Conservation (phyloP, 2,329 filamentous ascomycete species). For the Corynespora cassiicola region DNA sequence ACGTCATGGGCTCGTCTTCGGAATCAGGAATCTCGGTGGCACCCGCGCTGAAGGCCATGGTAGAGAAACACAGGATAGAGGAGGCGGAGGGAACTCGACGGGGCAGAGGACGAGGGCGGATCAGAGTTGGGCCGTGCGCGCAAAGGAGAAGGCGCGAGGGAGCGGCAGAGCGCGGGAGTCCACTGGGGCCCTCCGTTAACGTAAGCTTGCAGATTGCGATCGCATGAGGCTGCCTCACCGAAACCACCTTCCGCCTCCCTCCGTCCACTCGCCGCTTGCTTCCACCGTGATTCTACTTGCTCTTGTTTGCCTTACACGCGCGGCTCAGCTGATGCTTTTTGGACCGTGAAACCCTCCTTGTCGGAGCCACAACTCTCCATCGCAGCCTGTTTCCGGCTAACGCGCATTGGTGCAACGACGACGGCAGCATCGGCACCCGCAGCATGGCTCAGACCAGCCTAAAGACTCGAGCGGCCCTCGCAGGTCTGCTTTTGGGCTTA, state of each 20-base stretch:
- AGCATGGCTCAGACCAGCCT: constrained; percentile 17
- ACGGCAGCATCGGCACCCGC: neutral
- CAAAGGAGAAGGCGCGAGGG: constrained; percentile 12
- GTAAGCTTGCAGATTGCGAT: constrained; percentile 33
- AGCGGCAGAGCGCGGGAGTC: constrained; percentile 11
- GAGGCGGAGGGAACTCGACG: neutral
- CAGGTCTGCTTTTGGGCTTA: constrained; percentile 32
- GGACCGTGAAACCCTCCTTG: constrained; percentile 21
- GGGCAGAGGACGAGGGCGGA: neutral
- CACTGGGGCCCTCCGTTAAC: constrained; percentile 22
- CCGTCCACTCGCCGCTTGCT: constrained; percentile 8
- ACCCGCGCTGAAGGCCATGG: constrained; percentile 28
- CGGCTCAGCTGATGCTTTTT: constrained; percentile 8
- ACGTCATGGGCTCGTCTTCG: constrained; percentile 39
- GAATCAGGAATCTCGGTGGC: constrained; percentile 38
- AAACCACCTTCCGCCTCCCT: constrained; percentile 7
- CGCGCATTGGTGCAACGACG: constrained; percentile 1
- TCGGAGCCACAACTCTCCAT: constrained; percentile 18
- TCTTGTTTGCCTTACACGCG: no score
- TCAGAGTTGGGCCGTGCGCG: no score
- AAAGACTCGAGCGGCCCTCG: constrained; percentile 19
- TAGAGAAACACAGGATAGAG: constrained; percentile 13
- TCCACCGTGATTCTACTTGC: no score
- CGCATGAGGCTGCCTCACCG: constrained; percentile 20
- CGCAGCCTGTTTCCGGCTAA: constrained; percentile 7